Evolutionary conservation across 306 rosid genomes (phyloP).

Genomic region (Glycine soja): DNA sequence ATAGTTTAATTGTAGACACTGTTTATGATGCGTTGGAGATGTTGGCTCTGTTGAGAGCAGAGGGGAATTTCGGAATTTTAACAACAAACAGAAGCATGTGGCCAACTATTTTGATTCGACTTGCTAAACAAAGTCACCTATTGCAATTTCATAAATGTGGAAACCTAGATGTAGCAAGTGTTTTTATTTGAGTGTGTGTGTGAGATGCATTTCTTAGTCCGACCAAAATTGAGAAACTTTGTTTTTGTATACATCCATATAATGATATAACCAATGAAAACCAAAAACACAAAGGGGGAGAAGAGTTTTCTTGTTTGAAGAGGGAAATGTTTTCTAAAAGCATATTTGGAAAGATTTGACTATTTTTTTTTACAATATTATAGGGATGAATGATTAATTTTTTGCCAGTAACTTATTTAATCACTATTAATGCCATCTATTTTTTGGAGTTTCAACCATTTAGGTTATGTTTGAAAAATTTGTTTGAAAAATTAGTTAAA

Average conservation of each 20-base stretch:
- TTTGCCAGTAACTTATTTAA: too few relatives aligned
- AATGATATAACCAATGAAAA: neutral
- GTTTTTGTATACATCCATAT: neutral
- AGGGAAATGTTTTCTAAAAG: neutral
- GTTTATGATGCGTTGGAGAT: slow-evolving; percentile 49
- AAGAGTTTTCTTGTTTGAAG: neutral
- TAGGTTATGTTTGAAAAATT: too few relatives aligned
- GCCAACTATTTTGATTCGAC: slow-evolving; percentile 48
- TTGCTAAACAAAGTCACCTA: slow-evolving; percentile 24
- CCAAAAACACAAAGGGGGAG: neutral
- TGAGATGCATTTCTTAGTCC: neutral
- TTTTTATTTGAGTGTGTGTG: neutral
- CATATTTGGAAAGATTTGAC: neutral
- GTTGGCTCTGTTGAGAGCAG: slow-evolving; percentile 45
- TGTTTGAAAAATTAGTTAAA: too few relatives aligned
- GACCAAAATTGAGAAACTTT: neutral
- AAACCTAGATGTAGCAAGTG: neutral
- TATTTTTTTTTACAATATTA: too few relatives aligned
- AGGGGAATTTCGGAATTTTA: slow-evolving; percentile 29
- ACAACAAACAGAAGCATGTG: slow-evolving; percentile 56
- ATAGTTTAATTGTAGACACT: slow-evolving; percentile 19
- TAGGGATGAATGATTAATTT: too few relatives aligned
- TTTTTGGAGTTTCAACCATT: too few relatives aligned
- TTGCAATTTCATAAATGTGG: neutral
- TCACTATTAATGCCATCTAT: too few relatives aligned